These are phyloP conservation scores for Heimioporus sp. DNA, from an alignment of 768 basidiomycete species.

Conservation along the genomic window DNA sequence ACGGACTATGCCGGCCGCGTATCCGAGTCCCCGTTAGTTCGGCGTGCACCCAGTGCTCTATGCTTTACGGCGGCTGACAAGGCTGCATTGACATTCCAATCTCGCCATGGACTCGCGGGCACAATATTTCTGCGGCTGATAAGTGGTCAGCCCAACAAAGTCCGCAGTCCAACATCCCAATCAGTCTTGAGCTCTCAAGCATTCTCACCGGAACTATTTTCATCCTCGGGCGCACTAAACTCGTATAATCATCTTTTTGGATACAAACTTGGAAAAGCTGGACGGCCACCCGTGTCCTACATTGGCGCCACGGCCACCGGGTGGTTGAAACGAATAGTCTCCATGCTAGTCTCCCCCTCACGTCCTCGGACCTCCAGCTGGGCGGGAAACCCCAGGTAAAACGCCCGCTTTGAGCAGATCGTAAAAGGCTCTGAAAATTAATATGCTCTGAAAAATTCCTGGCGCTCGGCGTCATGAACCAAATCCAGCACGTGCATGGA, in stretches of 20 bases:
- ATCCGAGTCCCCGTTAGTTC: slow-evolving; percentile 16
- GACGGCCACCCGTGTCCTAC: slow-evolving; percentile 16
- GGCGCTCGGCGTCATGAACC: neutral
- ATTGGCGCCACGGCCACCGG: slow-evolving; percentile 8
- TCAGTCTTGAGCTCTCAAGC: slow-evolving; percentile 2
- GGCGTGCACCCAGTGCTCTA: neutral
- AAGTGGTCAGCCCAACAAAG: slow-evolving; percentile 18
- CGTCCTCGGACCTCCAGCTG: slow-evolving; percentile 24
- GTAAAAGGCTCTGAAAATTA: neutral
- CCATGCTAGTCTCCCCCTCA: neutral
- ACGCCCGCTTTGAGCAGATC: slow-evolving; percentile 4
- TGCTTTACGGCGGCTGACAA: slow-evolving; percentile 9
- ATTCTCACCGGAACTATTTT: slow-evolving; percentile 29
- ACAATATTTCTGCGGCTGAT: slow-evolving; percentile 20
- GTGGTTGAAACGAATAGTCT: slow-evolving; percentile 7
- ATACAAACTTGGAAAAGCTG: slow-evolving; percentile 7
- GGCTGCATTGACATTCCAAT: slow-evolving; percentile 2
- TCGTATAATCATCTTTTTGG: slow-evolving; percentile 5
- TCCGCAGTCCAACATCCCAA: slow-evolving; percentile 14
- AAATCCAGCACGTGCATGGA: slow-evolving; percentile 12
- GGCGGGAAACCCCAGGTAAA: slow-evolving; percentile 11
- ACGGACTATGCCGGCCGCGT: slow-evolving; percentile 3
- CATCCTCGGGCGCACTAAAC: slow-evolving; percentile 1
- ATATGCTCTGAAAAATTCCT: no score
- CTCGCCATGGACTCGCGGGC: slow-evolving; percentile 18